Evolutionary conservation across 176 grass and related monocot genomes (phyloP).

Genomic region (Eragrostis curvula): DNA sequence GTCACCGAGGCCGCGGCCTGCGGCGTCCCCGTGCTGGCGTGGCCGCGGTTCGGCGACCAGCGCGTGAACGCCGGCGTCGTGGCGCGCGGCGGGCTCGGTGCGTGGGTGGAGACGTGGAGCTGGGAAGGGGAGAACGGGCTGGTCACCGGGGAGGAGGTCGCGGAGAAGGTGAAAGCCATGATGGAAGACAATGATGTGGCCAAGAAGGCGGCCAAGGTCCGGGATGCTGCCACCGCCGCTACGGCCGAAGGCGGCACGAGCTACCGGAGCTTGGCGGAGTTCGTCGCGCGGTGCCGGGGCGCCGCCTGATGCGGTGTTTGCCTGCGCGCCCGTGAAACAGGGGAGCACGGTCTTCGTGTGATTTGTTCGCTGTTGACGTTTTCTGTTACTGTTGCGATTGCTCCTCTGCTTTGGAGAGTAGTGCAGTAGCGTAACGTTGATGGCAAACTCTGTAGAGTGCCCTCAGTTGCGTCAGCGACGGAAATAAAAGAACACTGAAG

Average conservation of each 20-base stretch:
- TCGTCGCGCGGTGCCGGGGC: conserved; percentile 34
- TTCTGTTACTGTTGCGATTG: no score
- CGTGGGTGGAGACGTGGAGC: conserved; percentile 63
- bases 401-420: no score
- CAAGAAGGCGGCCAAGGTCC: conserved; percentile 23
- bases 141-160: conserved; percentile 36
- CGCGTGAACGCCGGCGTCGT: conserved; percentile 63
- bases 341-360: no score
- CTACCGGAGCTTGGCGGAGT: conserved; percentile 32
- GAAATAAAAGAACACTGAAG: no score
- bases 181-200: conserved; percentile 20
- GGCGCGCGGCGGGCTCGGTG: conserved; percentile 31
- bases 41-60: conserved; percentile 70
- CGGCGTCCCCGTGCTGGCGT: conserved; percentile 66
- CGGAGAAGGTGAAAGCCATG: conserved; percentile 34
- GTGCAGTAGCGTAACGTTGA: no score
- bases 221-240: conserved; percentile 25
- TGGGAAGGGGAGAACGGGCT: conserved; percentile 60
- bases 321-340: no score
- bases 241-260: conserved; percentile 35
- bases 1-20: conserved; percentile 59
- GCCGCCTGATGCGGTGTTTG: neutral
- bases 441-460: no score
- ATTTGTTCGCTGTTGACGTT: no score
- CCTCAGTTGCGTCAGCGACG: no score